Conservation (phyloP, 2,329 filamentous ascomycete genomes). For the Colletotrichum sp. region DNA sequence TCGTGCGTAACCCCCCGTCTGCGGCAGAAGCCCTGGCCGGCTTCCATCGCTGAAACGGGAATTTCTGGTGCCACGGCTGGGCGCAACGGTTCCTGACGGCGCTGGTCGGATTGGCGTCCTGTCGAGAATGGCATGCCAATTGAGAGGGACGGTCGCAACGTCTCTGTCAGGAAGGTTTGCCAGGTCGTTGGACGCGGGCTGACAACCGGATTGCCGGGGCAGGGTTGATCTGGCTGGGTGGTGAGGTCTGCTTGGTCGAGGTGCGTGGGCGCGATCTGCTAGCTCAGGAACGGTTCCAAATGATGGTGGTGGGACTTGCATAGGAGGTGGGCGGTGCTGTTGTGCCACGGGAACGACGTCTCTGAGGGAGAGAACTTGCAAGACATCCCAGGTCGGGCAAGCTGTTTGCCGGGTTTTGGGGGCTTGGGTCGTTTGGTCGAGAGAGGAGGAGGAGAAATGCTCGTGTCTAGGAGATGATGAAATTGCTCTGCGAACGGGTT, state of each 20-base stretch:
- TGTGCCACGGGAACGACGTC: not conserved
- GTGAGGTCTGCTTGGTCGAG: not conserved
- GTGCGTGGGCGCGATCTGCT: not conserved
- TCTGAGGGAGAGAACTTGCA: not conserved
- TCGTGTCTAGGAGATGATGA: not conserved
- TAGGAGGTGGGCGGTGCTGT: not conserved
- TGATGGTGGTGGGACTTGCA: not conserved
- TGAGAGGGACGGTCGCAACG: not conserved
- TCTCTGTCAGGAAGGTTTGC: constrained; percentile 1
- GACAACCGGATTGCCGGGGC: not conserved
- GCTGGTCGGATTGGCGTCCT: not conserved
- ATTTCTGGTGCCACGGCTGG: not conserved
- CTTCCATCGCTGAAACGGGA: not conserved
- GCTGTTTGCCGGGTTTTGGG: not conserved
- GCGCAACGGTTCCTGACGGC: not conserved
- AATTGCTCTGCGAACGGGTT: not conserved
- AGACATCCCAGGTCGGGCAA: not conserved
- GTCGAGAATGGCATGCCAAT: not conserved
- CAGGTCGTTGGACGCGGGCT: not conserved
- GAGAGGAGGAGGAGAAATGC: not conserved
- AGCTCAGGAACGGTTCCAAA: constrained; percentile 11
- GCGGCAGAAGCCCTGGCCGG: not conserved
- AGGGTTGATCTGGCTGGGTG: not conserved
- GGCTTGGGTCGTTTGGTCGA: not conserved
- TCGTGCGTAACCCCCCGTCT: not conserved